Percentiles rank a stretch among this genome's conserved stretches.
phyloP scores from a whole-genome alignment of 2,329 filamentous ascomycete genomes.

The Fusarium oligoseptatum region DNA sequence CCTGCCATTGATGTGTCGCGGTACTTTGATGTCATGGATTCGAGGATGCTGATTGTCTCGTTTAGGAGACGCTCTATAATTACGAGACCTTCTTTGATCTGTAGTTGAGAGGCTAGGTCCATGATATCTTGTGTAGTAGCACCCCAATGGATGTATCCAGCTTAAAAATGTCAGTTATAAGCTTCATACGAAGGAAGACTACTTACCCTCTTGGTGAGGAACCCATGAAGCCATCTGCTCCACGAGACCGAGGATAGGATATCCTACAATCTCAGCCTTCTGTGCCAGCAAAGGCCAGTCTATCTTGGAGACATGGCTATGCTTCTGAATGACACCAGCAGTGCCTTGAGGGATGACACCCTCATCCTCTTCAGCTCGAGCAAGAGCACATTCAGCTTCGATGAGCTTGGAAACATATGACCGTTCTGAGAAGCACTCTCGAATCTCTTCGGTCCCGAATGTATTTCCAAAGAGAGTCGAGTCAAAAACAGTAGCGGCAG shows the following conservation, averaged over 20 bases:
- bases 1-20: constrained; percentile 69
- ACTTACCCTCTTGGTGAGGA: constrained; percentile 19
- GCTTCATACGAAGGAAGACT: accelerated
- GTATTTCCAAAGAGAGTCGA: constrained; percentile 65
- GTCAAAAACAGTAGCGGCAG: constrained; percentile 53
- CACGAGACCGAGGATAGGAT: constrained; percentile 65
- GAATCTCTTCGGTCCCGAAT: constrained; percentile 66
- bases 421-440: constrained; percentile 64
- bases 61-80: constrained; percentile 61
- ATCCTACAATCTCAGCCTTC: constrained; percentile 65
- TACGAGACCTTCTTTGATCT: constrained; percentile 63
- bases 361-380: constrained; percentile 62
- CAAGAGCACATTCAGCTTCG: constrained; percentile 65
- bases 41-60: constrained; percentile 59
- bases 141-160: constrained; percentile 68
- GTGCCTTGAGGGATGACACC: constrained; percentile 60
- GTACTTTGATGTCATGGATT: constrained; percentile 59
- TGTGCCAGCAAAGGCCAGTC: constrained; percentile 53
- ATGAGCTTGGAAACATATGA: constrained; percentile 63
- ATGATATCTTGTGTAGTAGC: constrained; percentile 72
- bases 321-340: constrained; percentile 53
- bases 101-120: constrained; percentile 66
- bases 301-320: constrained; percentile 44
- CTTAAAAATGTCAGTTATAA: constrained; percentile 16
- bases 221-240: constrained; percentile 53